These are phyloP conservation scores for Strobilomyces dryophilus DNA, from an alignment of 768 basidiomycete species.

Conservation along the genomic window DNA sequence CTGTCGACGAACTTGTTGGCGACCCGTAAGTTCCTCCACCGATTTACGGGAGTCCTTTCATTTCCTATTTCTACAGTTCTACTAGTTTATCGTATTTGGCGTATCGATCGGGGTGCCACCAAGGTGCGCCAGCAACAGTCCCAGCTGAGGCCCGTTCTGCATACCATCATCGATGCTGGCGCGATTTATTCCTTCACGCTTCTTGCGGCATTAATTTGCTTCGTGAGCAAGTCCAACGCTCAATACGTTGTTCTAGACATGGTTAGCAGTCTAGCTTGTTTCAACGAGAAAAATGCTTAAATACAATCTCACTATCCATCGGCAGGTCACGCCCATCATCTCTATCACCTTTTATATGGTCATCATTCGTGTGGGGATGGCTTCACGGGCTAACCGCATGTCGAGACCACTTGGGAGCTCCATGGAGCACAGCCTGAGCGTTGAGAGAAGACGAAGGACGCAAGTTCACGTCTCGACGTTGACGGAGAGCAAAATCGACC, in stretches of 20 bases:
- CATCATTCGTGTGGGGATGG: not conserved
- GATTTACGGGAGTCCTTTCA: not conserved
- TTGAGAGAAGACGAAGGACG: not conserved
- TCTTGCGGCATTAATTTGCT: not conserved
- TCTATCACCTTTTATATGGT: not conserved
- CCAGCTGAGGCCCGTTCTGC: not conserved
- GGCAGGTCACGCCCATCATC: not conserved
- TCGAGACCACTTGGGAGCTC: not conserved
- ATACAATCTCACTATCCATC: not conserved
- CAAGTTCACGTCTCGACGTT: not conserved
- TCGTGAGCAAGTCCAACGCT: not conserved
- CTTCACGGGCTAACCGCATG: not conserved
- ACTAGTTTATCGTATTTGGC: not conserved
- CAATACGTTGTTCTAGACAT: not conserved
- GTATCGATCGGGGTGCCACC: not conserved
- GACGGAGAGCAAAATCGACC: not conserved
- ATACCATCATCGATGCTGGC: not conserved
- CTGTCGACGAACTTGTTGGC: not conserved
- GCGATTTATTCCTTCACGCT: not conserved
- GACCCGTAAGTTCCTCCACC: not conserved
- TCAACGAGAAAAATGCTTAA: not conserved
- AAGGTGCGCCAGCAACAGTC: not conserved
- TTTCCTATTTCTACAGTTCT: not conserved
- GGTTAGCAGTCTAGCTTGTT: not conserved
- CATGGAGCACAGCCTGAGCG: not conserved